Evolutionary conservation across 768 basidiomycete genomes (phyloP), one percentile per base, ranked within the genome.

Genomic region (Pisolithus marmoratus): DNA sequence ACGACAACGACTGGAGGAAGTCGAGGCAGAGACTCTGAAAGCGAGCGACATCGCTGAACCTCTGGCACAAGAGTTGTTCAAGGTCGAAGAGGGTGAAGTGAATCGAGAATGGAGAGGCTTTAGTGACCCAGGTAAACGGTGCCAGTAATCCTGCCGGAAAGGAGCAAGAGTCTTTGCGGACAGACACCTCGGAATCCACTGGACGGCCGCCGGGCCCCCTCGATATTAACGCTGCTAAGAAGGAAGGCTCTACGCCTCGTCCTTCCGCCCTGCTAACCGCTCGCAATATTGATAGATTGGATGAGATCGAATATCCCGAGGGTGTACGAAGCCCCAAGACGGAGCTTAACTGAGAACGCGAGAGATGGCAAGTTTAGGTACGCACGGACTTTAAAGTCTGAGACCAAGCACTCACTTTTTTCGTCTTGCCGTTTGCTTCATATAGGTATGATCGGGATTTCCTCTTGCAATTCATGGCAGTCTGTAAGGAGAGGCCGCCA

Each of bases 401-500:
- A n/a, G n/a, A n/a, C n/a, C n/a, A n/a, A n/a, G 24, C 19, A 11
- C 22, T 46, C 8, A 15, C 12, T 38, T 4, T 15, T 8, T n/a
- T 8, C 8, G 29, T 12, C 49, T 48, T 4, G 11, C 31, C 31
- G 14, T 34, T 14, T 34, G 3, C 3, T 34, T 99, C 58, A 96
- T 29, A 27, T 41, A 42, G 95, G 62, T 99, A 99, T 66, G 93
- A 97, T 67, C 92, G 94, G 34, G 92, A 94, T 19, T 99, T 99
- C 83, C 79, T 99, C 23, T 71, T 99, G 54, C 95, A 99, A 66
- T 99, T 99, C 74, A 94, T 96, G 90, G 70, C 73, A 22, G 72
- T 95, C 54, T 99, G 95, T 78, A 90, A 84, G 68, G 95, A 97
- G 72, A 94, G 93, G 70, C 95, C 96, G 3, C 92, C 90, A 50